phyloP scores from a whole-genome alignment of 352 stramenopile genomes.

The Globisporangium perplexum region DNA sequence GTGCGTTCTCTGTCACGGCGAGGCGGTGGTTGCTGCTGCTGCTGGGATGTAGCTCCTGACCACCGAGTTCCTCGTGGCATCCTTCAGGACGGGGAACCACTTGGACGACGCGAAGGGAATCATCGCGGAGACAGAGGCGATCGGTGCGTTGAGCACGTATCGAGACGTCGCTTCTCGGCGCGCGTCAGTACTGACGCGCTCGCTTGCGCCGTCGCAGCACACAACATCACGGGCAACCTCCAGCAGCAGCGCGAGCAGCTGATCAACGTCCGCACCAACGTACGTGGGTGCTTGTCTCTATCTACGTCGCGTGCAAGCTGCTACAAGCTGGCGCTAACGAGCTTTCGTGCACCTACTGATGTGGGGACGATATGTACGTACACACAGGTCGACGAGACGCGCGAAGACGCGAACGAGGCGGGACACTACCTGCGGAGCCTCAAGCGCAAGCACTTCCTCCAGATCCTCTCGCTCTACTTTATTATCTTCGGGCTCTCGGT shows the following conservation, averaged over 20 bases:
- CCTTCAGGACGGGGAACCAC: conserved; percentile 53
- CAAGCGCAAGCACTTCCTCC: conserved; percentile 72
- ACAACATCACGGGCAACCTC: conserved; percentile 72
- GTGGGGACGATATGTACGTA: neutral
- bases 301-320: no score
- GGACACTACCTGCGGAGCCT: conserved; percentile 66
- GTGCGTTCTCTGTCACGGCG: conserved; percentile 10
- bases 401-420: conserved; percentile 67
- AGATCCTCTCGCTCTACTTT: conserved; percentile 76
- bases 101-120: conserved; percentile 60
- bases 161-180: no score
- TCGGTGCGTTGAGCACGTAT: conserved; percentile 19
- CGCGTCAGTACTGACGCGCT: neutral
- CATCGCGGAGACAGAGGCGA: conserved; percentile 64
- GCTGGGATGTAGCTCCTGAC: neutral
- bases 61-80: neutral
- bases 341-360: neutral
- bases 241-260: conserved; percentile 65
- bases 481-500: conserved; percentile 69
- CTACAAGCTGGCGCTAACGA: neutral
- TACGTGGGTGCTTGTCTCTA: conserved; percentile 21
- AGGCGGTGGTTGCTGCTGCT: neutral
- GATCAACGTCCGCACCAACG: conserved; percentile 69
- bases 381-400: conserved; percentile 56
- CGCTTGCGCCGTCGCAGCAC: conserved; percentile 15